phyloP scores from a whole-genome alignment of 176 grass and related monocot species.

The Phoenix roebelenii region DNA sequence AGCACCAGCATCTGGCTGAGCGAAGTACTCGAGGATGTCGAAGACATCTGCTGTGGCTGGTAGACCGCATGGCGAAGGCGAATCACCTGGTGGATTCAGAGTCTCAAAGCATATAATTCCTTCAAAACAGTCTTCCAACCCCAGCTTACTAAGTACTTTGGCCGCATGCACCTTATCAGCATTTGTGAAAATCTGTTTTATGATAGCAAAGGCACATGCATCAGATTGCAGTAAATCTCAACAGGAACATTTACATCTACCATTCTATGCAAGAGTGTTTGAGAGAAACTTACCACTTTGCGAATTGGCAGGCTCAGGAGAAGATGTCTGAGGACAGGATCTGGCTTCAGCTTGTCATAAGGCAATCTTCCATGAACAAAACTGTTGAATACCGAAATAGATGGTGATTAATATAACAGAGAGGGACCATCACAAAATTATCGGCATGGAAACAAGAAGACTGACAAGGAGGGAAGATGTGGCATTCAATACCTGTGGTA shows the following conservation, averaged over 20 bases:
- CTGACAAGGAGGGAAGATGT: background rate
- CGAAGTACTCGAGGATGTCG: constrained; percentile 52
- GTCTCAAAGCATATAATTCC: constrained; percentile 84
- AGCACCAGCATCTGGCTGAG: constrained; percentile 33
- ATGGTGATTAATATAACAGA: too few relatives aligned
- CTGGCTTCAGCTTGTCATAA: constrained; percentile 68
- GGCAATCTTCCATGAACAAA: constrained; percentile 80
- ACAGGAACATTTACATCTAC: background rate
- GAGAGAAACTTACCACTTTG: constrained; percentile 54
- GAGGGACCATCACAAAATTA: background rate
- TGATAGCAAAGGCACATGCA: constrained; percentile 1
- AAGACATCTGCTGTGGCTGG: constrained; percentile 33
- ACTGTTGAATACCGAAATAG: constrained; percentile 22
- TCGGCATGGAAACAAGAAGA: background rate
- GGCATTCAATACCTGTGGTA: constrained; percentile 45
- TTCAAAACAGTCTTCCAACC: constrained; percentile 81
- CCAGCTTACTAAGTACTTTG: constrained; percentile 63
- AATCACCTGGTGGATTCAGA: constrained; percentile 26
- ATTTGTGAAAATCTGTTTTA: constrained; percentile 68
- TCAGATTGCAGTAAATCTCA: background rate
- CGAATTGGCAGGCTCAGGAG: constrained; percentile 70
- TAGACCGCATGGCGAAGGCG: background rate
- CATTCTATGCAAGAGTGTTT: background rate
- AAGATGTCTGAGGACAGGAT: constrained; percentile 60
- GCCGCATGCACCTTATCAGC: constrained; percentile 62